Conservation (phyloP, 257 asterid genomes). For the Fraxinus quadrangulata region DNA sequence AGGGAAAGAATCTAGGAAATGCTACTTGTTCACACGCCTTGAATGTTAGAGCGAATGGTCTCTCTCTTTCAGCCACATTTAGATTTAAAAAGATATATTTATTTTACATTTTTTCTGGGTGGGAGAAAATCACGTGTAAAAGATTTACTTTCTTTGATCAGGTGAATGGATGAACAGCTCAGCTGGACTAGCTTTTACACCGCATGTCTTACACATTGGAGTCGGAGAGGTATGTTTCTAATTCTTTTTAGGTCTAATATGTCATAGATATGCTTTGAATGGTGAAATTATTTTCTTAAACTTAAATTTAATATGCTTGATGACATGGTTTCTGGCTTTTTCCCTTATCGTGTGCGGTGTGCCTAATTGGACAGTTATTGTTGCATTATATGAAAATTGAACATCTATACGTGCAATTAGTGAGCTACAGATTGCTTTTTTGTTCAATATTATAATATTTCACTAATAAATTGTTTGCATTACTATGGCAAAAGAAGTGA, state of each 20-base stretch:
- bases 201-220: conserved; percentile 71
- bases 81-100: neutral
- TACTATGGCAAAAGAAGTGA: conserved; percentile 7
- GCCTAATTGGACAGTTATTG: neutral
- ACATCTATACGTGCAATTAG: neutral
- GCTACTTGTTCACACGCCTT: neutral
- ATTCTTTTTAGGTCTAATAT: neutral
- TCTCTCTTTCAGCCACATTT: neutral
- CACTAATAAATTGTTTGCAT: neutral
- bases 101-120: neutral
- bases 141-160: conserved; percentile 26
- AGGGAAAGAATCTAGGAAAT: conserved; percentile 11
- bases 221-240: conserved; percentile 70
- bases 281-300: neutral
- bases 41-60: conserved; percentile 1
- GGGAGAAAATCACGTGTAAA: conserved; percentile 6
- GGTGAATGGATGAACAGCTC: conserved; percentile 99
- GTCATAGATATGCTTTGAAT: neutral
- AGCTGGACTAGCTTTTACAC: conserved; percentile 94
- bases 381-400: neutral
- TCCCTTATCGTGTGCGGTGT: neutral
- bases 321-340: neutral
- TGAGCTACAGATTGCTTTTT: neutral
- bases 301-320: neutral
- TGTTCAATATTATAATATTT: neutral